These are phyloP conservation scores for Moringa oleifera DNA, from an alignment of 345 rosid genomes.

Conservation along the genomic window DNA sequence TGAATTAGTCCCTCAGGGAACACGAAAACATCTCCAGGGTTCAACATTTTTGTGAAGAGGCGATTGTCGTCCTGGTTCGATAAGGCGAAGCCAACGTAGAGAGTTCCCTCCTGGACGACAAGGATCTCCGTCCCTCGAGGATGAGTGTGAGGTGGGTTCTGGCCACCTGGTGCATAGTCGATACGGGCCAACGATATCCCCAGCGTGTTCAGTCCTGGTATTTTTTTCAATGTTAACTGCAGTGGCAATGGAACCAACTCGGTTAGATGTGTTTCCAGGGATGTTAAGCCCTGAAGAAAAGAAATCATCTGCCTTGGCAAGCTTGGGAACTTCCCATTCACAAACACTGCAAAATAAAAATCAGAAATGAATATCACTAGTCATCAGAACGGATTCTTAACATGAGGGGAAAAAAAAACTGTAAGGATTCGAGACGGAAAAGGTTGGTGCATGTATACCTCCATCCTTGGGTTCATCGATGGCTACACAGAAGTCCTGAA, in stretches of 20 bases:
- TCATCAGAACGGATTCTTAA: too few species aligned
- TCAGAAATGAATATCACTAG: too few species aligned
- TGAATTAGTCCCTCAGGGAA: conserved; percentile 25
- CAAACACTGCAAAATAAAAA: conserved; percentile 8
- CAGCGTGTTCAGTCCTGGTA: conserved; percentile 26
- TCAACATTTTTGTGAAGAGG: conserved; percentile 13
- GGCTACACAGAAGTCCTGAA: conserved; percentile 21
- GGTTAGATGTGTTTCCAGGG: conserved; percentile 14
- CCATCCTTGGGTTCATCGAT: not conserved
- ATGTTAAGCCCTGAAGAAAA: conserved; percentile 18
- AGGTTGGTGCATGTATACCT: conserved; percentile 1
- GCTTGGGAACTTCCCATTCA: conserved; percentile 20
- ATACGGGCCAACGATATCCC: conserved; percentile 22
- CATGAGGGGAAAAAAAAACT: too few species aligned
- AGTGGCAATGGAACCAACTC: conserved; percentile 16
- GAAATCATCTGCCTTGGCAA: conserved; percentile 18
- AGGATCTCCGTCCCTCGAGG: conserved; percentile 24
- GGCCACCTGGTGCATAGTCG: conserved; percentile 28
- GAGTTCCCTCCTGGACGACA: conserved; percentile 19
- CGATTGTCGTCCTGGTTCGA: conserved; percentile 14
- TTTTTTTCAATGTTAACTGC: conserved; percentile 2
- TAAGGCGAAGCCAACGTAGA: conserved; percentile 22
- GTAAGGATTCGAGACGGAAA: not conserved
- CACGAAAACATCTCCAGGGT: conserved; percentile 22
- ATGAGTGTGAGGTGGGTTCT: conserved; percentile 31